Conservation (phyloP, 148 eudicot species). For the Beta vulgaris region DNA sequence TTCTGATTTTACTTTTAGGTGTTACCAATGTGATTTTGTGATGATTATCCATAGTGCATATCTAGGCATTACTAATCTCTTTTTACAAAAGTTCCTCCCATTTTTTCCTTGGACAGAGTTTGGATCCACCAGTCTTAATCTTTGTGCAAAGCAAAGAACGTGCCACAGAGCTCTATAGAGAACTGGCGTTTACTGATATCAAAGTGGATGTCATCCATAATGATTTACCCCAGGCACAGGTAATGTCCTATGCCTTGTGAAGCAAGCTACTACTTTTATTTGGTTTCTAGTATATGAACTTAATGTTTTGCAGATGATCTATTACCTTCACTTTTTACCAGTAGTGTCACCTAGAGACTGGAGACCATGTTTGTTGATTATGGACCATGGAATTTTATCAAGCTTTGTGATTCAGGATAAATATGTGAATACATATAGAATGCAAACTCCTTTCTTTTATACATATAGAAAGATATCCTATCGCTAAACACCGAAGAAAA, state of each 20-base stretch:
- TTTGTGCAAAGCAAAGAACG: constrained; percentile 92
- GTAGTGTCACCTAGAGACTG: neutral
- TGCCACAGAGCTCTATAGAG: constrained; percentile 80
- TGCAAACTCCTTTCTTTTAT: neutral
- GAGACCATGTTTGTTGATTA: neutral
- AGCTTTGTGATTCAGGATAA: constrained; percentile 6
- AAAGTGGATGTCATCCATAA: constrained; percentile 84
- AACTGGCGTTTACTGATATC: constrained; percentile 57
- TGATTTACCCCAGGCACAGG: constrained; percentile 74
- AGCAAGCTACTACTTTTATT: constrained; percentile 2
- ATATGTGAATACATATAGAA: neutral
- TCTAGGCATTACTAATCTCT: neutral
- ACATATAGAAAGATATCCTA: neutral
- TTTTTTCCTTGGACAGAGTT: constrained; percentile 47
- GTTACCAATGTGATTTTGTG: neutral
- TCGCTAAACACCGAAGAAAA: neutral
- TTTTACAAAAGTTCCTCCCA: constrained; percentile 3
- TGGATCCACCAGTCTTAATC: constrained; percentile 83
- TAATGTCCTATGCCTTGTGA: constrained; percentile 22
- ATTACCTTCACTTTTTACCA: neutral
- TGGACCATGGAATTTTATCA: neutral
- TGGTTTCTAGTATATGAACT: neutral
- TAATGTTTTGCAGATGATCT: neutral
- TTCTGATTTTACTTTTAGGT: neutral
- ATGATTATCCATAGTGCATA: neutral